Evolutionary conservation across 441 rosid genomes (phyloP), one percentile per base, ranked within the genome.

Genomic region (Pelargonium cotyledonis): DNA sequence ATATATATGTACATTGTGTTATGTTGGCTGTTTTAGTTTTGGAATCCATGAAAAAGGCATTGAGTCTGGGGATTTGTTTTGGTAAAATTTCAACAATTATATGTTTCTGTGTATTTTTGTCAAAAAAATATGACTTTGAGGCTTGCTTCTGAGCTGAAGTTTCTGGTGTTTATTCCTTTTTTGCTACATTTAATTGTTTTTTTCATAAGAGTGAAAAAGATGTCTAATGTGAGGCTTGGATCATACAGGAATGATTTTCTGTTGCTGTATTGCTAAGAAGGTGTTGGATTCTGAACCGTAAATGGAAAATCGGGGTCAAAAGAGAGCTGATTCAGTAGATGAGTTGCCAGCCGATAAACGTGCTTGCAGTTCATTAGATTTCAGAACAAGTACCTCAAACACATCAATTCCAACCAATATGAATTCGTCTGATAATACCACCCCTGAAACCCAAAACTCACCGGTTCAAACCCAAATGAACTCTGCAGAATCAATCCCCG

Each of bases 311-410:
- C 88, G 98, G 69, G 97, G 97, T 38, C 99, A 95, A 75, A 95
- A 95, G 80, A 90, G 97, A 40, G 66, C 86, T 53, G 99, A 91
- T 60, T 80, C 82, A 68, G 84, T 77, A 53, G 90, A 86, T 29
- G 95, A 89, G 68, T 79, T 92, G 41, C 98, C 97, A n/a, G 95
- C 95, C 65, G 97, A 95, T 85, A 92, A 95, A 78, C 87, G 98
- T 73, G 93, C 97, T 69, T 95, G 97, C 70, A 89, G 85, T 82
- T 88, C 96, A 2, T 83, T 85, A 70, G 99, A 92, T 57, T 88
- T 82, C 67, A 84, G 87, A 71, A 92, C 97, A 8, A 89, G 97
- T 79, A 72, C 97, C 49, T 92, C 97, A 0, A 89, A 80, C 73
- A 85, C 91, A 14, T 86, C 90, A 8, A 77, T 82, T 49, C 90